Evolutionary conservation across 2,329 filamentous ascomycete species (phyloP), one percentile per base, ranked within the genome.

Genomic region (Scedosporium minutisporum): DNA sequence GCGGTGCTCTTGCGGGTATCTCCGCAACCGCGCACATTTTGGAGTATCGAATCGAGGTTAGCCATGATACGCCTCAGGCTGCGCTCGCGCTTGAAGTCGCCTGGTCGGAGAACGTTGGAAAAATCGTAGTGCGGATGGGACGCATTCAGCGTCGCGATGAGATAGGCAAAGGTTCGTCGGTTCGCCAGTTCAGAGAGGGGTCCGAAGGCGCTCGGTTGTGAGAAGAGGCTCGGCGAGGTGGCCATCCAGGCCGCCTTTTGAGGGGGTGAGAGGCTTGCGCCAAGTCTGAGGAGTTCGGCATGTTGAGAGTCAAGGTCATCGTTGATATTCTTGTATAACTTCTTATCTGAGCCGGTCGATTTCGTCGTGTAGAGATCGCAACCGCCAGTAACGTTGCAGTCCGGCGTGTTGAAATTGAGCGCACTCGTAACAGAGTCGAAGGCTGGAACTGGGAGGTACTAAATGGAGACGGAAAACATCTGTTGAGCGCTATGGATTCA

Each of bases 291-390:
- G 1, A 96, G 84, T 6, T 92, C 90, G 68, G 92, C 90, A 81
- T 97, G 92, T 74, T 96, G 91, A 44, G 90, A 89, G 74, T 96
- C 92, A 64, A 99, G 85, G 33, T 90, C 92, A 71, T 90, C 87
- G 73, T 97, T 93, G 71, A 99, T 97, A 72, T 88, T 90, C 76
- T 93, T 96, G 81, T 97, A 97, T 7, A 99, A 81, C 73, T 97
- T 97, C 83, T 97, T 97, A 74, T 99, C 95, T 66, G 88, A 88
- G 57, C 93, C 92, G 62, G 93, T 92, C 33, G 95, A 93, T 76
- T 99, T 99, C 27, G 93, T 97, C 9, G 93, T 97, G 80, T 97
- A 99, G 18, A 97, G 83, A 75, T 99, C 95, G 80, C 93, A 97
- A 67, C 91, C 90, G 69, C 95, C 95, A 29, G 92, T 88, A 65